Base-by-base conservation (phyloP, 2,329 filamentous ascomycete genomes). In the Aquanectria penicillioides region DNA sequence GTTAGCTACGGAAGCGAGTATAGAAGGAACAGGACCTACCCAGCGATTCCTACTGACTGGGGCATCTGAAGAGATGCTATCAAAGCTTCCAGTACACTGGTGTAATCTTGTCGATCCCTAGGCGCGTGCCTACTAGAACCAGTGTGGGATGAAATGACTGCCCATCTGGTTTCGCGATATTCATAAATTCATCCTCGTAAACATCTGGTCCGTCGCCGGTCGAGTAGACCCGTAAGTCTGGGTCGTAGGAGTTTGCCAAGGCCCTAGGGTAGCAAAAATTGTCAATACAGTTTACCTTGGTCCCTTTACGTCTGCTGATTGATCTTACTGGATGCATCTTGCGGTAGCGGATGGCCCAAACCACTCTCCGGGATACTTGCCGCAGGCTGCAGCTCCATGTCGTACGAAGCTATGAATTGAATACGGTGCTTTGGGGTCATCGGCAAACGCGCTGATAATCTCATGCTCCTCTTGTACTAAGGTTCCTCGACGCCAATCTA, bases 311-410 rank as follows among this genome's bases (percentile, higher is more conserved):
- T 31, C 2, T 9, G 31, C 12, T 13, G 10, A n/a, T 6, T 17
- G 22, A n/a, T 77, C 90, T 74, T 80, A 96, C 93, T 95, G 90
- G 66, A 99, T 97, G 75, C 95, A 98, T 55, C 90, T 88, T 41
- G 95, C 94, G 9, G 95, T 96, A 6, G 95, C 95, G 15, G 93
- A 97, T n/a, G 95, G 95, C 0, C 95, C 95, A 77, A 99, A 99
- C 95, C 95, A 99, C 77, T 98, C 93, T 31, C 95, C 95, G 0
- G 95, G 95, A 71, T 96, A 92, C 76, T 97, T 98, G 4, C 93
- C 94, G 75, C 95, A 99, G 3, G 90, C 89, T 29, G 85, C 83
- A 20, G 93, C 93, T 15, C 95, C 95, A 68, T 97, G 91, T 50
- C 89, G 83, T 29, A 99, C 95, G 71, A 99, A 99, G 61, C 89